Evolutionary conservation across 768 basidiomycete species (phyloP).

Genomic region (Leccinum arenicola): DNA sequence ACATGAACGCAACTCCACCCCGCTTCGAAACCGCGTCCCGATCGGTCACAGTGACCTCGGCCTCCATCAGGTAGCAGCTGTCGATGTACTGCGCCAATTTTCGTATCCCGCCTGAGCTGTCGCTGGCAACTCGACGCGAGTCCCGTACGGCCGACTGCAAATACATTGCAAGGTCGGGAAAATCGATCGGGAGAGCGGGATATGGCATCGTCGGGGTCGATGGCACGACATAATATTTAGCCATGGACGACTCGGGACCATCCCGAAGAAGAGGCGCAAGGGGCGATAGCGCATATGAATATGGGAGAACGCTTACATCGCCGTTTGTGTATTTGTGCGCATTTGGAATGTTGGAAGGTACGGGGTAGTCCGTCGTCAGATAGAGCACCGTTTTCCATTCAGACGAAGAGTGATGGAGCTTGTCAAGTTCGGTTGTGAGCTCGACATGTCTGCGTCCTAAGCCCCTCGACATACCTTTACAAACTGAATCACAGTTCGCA

Average conservation of each 20-base stretch:
- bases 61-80: constrained; percentile 57
- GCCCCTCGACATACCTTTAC: constrained; percentile 52
- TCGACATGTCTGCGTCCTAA: not conserved
- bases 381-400: constrained; percentile 78
- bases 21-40: constrained; percentile 38
- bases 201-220: constrained; percentile 55
- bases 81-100: constrained; percentile 72
- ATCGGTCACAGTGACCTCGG: constrained; percentile 24
- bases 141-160: constrained; percentile 68
- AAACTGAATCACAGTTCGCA: constrained; percentile 79
- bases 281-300: constrained; percentile 61
- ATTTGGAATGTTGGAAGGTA: constrained; percentile 45
- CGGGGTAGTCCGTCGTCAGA: constrained; percentile 70
- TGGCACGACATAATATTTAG: constrained; percentile 73
- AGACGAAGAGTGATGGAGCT: constrained; percentile 57
- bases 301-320: constrained; percentile 68
- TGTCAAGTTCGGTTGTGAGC: constrained; percentile 5
- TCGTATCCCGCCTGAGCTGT: constrained; percentile 58
- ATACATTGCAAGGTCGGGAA: constrained; percentile 75
- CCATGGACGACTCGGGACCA: constrained; percentile 56
- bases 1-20: constrained; percentile 49
- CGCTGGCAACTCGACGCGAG: constrained; percentile 58
- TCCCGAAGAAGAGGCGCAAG: constrained; percentile 63
- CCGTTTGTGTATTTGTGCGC: constrained; percentile 49
- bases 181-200: constrained; percentile 69